Base-by-base conservation (phyloP, 306 rosid genomes). In the Ziziphus jujuba region DNA sequence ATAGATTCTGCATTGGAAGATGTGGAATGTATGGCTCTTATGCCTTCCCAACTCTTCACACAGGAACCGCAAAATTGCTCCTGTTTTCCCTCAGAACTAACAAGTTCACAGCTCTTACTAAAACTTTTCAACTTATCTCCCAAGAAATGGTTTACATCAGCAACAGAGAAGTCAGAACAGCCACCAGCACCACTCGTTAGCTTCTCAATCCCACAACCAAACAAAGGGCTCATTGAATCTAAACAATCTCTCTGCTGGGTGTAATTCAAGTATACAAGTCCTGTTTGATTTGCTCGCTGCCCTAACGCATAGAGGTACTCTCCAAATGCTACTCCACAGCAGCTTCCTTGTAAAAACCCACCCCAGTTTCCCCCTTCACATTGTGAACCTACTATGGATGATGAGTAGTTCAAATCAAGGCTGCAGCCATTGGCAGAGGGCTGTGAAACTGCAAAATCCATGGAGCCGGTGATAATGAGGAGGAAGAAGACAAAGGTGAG, bases 201-300 rank as follows among this genome's bases (percentile, higher is more conserved):
- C 75, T 72, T 78, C 72, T 80, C 83, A 65, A 84, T 52, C 54
- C 85, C 88, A 68, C 84, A 84, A 47, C 75, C 70, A 44, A 65
- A 75, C 33, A 28, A 61, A 25, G 17, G 40, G 24, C 55, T 67
- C 64, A 77, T 61, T 43, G 63, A 14, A 49, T 51, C 52, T 20
- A 81, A 51, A 72, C 84, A 84, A 58, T 19, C 15, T 34, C 58
- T 57, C 62, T 84, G 84, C 69, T 81, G 76, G 3, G 65, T 70
- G 3, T 84, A 70, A 63, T 75, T 57, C 19, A 75, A 45, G 69
- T 16, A 84, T 66, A 84, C 33, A 10, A 23, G 7, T 7, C 82
- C 86, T 1, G 76, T 80, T 72, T 62, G 75, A 52, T 80, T 78
- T 49, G 81, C 89, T 6, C 45, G 35, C 65, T n/a, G 53, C 14